A percentile compares a stretch with the other conserved stretches of the same genome.
These are phyloP conservation scores for Eutrema heterophyllum DNA, from an alignment of 345 rosid species.

Conservation along the genomic window DNA sequence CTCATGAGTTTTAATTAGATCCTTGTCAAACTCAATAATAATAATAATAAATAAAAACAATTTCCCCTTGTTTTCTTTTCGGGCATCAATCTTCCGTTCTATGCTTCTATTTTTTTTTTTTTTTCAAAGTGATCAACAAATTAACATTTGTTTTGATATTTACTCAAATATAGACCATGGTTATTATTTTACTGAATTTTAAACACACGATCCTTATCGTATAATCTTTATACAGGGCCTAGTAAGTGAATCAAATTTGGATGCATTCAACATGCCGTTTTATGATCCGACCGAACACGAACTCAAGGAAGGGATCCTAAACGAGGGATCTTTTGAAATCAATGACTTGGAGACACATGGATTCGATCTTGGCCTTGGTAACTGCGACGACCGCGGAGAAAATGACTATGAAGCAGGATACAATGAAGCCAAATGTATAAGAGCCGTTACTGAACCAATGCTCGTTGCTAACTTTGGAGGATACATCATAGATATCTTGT, in stretches of 20 bases:
- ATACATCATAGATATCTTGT: constrained; percentile 29
- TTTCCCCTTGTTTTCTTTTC: too few relatives aligned
- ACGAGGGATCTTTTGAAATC: constrained; percentile 34
- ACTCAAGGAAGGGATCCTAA: constrained; percentile 13
- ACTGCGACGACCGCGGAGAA: not conserved
- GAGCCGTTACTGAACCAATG: constrained; percentile 29
- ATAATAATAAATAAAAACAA: too few relatives aligned
- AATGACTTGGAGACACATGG: constrained; percentile 13
- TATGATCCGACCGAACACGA: constrained; percentile 29
- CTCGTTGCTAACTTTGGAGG: constrained; percentile 45
- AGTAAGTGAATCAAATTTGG: constrained; percentile 30
- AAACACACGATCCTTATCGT: not conserved
- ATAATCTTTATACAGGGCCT: constrained; percentile 30
- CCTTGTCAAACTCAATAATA: too few relatives aligned
- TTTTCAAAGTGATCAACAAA: too few relatives aligned
- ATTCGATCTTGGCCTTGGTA: not conserved
- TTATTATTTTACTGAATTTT: not conserved
- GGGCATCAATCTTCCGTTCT: too few relatives aligned
- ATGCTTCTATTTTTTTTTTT: too few relatives aligned
- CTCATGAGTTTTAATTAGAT: too few relatives aligned
- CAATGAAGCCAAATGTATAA: constrained; percentile 33
- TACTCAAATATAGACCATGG: too few relatives aligned
- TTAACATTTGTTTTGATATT: too few relatives aligned
- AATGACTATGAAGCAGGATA: not conserved
- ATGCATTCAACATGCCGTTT: constrained; percentile 32